Conservation (phyloP, 768 basidiomycete genomes). For the Collybia mongolica region DNA sequence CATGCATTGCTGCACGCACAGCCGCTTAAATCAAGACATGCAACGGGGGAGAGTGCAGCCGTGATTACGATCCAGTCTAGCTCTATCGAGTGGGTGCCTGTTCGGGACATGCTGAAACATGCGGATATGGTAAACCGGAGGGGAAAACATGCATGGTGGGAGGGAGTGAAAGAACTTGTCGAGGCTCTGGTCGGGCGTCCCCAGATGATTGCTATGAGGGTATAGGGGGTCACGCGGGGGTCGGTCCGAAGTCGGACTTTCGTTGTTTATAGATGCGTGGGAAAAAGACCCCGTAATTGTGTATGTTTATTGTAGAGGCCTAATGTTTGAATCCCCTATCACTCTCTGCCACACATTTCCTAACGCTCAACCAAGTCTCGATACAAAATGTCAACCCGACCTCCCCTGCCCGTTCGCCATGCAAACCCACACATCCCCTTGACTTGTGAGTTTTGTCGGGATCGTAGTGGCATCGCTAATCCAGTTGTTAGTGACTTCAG, state of each 20-base stretch:
- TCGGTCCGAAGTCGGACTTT: conserved; percentile 1
- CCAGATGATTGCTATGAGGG: conserved; percentile 35
- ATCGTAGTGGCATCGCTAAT: conserved; percentile 6
- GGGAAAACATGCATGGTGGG: conserved; percentile 83
- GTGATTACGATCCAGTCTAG: conserved; percentile 91
- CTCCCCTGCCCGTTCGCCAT: conserved; percentile 48
- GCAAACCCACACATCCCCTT: conserved; percentile 51
- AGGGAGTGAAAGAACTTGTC: conserved; percentile 59
- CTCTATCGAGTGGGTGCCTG: conserved; percentile 77
- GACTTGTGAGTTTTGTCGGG: conserved; percentile 30
- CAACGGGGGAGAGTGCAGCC: conserved; percentile 68
- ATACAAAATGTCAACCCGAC: conserved; percentile 38
- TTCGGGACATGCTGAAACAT: conserved; percentile 78
- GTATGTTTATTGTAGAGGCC: conserved; percentile 26
- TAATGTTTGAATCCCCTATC: conserved; percentile 12
- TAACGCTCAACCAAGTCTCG: conserved; percentile 4
- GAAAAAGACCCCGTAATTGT: conserved; percentile 29
- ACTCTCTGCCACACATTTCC: conserved; percentile 9
- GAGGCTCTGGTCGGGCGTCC: conserved; percentile 72
- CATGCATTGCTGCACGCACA: conserved; percentile 55
- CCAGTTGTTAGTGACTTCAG: conserved; percentile 29
- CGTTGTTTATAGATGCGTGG: conserved; percentile 22
- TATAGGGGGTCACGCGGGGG: background rate
- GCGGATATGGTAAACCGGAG: conserved; percentile 91
- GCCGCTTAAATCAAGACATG: conserved; percentile 51